phyloP scores from a whole-genome alignment of 2,329 filamentous ascomycete genomes.

The Lachnellula cervina region DNA sequence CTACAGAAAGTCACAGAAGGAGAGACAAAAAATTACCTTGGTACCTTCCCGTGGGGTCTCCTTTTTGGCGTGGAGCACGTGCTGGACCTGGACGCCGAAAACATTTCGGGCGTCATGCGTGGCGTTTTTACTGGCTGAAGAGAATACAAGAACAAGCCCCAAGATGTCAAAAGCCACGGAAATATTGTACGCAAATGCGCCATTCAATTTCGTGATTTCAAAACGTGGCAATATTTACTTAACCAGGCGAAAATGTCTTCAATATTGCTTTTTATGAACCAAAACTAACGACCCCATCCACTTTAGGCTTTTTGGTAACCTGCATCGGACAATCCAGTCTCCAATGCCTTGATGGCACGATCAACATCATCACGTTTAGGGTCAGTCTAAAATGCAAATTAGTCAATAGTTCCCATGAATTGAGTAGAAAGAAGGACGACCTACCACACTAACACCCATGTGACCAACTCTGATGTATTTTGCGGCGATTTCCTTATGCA shows the following conservation, averaged over 20 bases:
- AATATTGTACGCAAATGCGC: slow-evolving; percentile 7
- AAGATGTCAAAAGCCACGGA: not conserved
- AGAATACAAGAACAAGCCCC: not conserved
- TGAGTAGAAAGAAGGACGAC: slow-evolving; percentile 30
- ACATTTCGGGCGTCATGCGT: not conserved
- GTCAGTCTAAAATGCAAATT: slow-evolving; percentile 52
- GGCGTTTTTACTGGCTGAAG: not conserved
- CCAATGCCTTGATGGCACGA: slow-evolving; percentile 73
- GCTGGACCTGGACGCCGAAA: not conserved
- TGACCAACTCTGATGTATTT: slow-evolving; percentile 96
- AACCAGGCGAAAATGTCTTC: not conserved
- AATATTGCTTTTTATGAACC: slow-evolving; percentile 9
- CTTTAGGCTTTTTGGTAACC: slow-evolving; percentile 49
- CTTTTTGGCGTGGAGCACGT: slow-evolving; percentile 1
- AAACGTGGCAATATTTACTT: slow-evolving; percentile 7
- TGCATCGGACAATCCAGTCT: slow-evolving; percentile 68
- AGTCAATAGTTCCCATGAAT: slow-evolving; percentile 5
- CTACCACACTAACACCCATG: slow-evolving; percentile 88
- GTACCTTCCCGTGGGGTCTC: not conserved
- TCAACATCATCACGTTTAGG: slow-evolving; percentile 76
- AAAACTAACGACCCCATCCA: not conserved
- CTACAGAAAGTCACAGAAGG: not conserved
- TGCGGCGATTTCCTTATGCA: slow-evolving; percentile 91
- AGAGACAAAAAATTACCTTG: not conserved
- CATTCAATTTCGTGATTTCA: slow-evolving; percentile 13